A percentile compares a stretch with the other conserved stretches of the same genome.
Evolutionary conservation across 2,329 filamentous ascomycete genomes (phyloP).

Genomic region (Hypoxylon sp.): DNA sequence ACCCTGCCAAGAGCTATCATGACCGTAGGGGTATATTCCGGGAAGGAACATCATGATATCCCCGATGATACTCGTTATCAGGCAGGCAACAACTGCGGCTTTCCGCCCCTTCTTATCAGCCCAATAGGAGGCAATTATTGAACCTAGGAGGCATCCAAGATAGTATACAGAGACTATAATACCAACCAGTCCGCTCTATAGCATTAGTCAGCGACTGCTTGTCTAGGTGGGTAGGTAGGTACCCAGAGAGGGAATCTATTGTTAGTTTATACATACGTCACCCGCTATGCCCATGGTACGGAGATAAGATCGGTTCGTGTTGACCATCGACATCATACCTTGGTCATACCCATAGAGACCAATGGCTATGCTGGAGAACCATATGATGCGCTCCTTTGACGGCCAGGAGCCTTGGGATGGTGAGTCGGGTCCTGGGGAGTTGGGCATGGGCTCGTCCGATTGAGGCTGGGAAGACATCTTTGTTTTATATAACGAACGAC

Average conservation of each 20-base stretch:
- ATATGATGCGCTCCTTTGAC: constrained; percentile 48
- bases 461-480: too few species aligned
- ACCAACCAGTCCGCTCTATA: too few species aligned
- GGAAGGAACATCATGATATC: constrained; percentile 69
- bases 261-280: constrained; percentile 55
- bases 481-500: too few species aligned
- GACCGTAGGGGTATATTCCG: constrained; percentile 55
- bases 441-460: neutral
- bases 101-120: constrained; percentile 64
- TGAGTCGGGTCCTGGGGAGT: neutral
- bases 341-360: constrained; percentile 49
- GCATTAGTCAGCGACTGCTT: too few species aligned
- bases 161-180: constrained; percentile 70
- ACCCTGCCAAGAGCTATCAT: constrained; percentile 52
- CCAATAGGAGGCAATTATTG: constrained; percentile 63
- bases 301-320: constrained; percentile 57
- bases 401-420: constrained; percentile 9
- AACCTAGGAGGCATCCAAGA: constrained; percentile 66
- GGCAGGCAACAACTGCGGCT: constrained; percentile 62
- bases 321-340: constrained; percentile 49
- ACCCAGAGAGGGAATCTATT: too few species aligned
- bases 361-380: constrained; percentile 53
- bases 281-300: constrained; percentile 63
- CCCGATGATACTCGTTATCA: constrained; percentile 61
- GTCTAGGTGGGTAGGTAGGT: too few species aligned